Conservation (phyloP, 1,139 yeast genomes). For the Saccharomyces hybrid region DNA sequence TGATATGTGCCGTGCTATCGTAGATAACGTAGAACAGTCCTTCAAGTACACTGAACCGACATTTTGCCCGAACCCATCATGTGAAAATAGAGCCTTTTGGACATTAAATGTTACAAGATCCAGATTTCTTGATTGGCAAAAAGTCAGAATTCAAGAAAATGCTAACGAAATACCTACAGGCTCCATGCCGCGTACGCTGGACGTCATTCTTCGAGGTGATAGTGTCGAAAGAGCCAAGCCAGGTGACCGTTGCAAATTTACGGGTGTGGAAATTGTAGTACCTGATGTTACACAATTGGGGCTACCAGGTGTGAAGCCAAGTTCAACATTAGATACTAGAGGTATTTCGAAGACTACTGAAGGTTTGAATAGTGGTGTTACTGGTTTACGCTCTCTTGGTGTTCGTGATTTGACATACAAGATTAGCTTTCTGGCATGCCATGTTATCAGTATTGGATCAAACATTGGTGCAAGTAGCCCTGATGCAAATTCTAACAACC, state of each 20-base stretch:
- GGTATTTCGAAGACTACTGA: slow-evolving; percentile 54
- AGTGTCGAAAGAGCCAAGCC: slow-evolving; percentile 96
- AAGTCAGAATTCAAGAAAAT: slow-evolving; percentile 91
- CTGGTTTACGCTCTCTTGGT: slow-evolving; percentile 84
- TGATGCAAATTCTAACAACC: slow-evolving; percentile 5
- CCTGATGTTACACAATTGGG: slow-evolving; percentile 95
- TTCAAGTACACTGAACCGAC: slow-evolving; percentile 95
- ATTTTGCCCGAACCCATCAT: slow-evolving; percentile 76
- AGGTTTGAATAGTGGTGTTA: slow-evolving; percentile 74
- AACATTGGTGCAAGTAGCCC: slow-evolving; percentile 15
- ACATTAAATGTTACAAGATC: slow-evolving; percentile 76
- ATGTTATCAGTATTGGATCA: slow-evolving; percentile 44
- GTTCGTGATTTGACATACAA: slow-evolving; percentile 91
- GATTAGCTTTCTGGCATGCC: slow-evolving; percentile 86
- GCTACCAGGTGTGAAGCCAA: slow-evolving; percentile 92
- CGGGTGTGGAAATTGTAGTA: slow-evolving; percentile 91
- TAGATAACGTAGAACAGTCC: slow-evolving; percentile 86
- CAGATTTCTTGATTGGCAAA: slow-evolving; percentile 94
- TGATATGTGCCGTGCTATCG: slow-evolving; percentile 76
- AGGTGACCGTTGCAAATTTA: slow-evolving; percentile 91
- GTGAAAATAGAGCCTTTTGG: slow-evolving; percentile 85
- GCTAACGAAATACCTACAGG: slow-evolving; percentile 96
- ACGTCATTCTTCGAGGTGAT: slow-evolving; percentile 88
- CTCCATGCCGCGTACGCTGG: slow-evolving; percentile 96
- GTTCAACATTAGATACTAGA: slow-evolving; percentile 62